Base-by-base conservation (phyloP, 2,329 filamentous ascomycete genomes). In the Nigrospora oryzae region DNA sequence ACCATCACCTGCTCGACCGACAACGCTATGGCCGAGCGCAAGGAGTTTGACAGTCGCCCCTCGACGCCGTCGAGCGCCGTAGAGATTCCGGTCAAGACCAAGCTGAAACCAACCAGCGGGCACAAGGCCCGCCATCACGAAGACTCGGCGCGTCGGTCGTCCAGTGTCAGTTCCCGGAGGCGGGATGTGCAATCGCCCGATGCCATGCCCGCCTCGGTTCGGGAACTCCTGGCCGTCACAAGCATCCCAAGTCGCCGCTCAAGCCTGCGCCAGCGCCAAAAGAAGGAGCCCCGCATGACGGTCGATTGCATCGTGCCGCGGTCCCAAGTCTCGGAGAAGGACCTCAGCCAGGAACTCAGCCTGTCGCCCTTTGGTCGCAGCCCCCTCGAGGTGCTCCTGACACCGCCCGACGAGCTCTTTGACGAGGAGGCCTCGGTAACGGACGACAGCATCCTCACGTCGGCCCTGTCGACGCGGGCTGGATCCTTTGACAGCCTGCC, bases 401-500 rank as follows among this genome's bases (percentile, higher is more conserved):
- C 74, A 31, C 73, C 79, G 0, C 79, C 78, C 1, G 78, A 82
- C n/a, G 75, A 81, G 38, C 54, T 73, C 19, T 65, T 68, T 36
- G 71, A 75, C 31, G 73, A 78, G 49, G 67, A 69, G 40, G 55
- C 57, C 13, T 69, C 67, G 4, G 52, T 67, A 5, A 54, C 46
- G 15, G 75, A 70, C 53, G 77, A 81, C 46, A 76, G 73, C 57
- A 69, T 70, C 32, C 64, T 72, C 17, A 72, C 72, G 19, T 79
- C 74, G 10, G 61, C 68, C 15, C 58, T 77, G 40, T 81, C 75
- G 4, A 74, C 68, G 2, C 70, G 76, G 43, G 77, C 77, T 2
- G 66, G 73, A 8, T 83, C 79, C 11, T 66, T 75, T 42, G 79
- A 82, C 48, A 83, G 79, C 3, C 69, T 82, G 48, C 78, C 79